Evolutionary conservation across 1,139 yeast genomes (phyloP).

Genomic region (Candida sp.): DNA sequence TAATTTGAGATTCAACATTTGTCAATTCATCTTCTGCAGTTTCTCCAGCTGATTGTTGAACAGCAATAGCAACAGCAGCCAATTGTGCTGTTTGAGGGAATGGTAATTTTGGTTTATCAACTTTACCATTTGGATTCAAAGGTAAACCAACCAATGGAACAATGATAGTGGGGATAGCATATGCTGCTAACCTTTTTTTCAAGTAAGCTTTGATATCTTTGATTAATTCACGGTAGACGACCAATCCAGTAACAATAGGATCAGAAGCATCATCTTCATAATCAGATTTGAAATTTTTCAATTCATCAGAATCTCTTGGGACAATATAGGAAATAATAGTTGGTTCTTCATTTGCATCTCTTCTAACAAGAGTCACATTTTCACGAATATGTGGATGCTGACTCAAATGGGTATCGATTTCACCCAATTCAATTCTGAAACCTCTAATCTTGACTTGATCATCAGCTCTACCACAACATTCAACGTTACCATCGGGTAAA

Average conservation of each 20-base stretch:
- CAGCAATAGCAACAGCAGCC: conserved; percentile 51
- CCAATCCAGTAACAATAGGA: conserved; percentile 76
- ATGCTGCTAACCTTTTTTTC: conserved; percentile 85
- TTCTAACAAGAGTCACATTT: conserved; percentile 87
- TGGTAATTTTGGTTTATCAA: conserved; percentile 95
- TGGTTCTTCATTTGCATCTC: conserved; percentile 91
- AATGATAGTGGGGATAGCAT: conserved; percentile 90
- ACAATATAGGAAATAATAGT: conserved; percentile 89
- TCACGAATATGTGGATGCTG: conserved; percentile 92
- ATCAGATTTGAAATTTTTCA: conserved; percentile 45
- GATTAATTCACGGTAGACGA: conserved; percentile 70
- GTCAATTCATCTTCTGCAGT: conserved; percentile 48
- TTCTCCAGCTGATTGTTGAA: conserved; percentile 23
- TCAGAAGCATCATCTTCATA: conserved; percentile 46
- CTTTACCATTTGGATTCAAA: conserved; percentile 96
- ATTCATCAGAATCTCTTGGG: conserved; percentile 65
- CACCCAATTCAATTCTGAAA: conserved; percentile 97
- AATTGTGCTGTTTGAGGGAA: conserved; percentile 91
- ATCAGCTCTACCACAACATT: conserved; percentile 98
- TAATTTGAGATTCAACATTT: conserved; percentile 62
- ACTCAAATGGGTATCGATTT: conserved; percentile 94
- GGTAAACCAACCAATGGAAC: conserved; percentile 88
- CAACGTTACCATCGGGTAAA: conserved; percentile 95
- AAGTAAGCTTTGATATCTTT: conserved; percentile 78
- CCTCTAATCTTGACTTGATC: conserved; percentile 99